phyloP scores from a whole-genome alignment of 2,329 filamentous ascomycete species.

The Sclerotinia sclerotiorum region DNA sequence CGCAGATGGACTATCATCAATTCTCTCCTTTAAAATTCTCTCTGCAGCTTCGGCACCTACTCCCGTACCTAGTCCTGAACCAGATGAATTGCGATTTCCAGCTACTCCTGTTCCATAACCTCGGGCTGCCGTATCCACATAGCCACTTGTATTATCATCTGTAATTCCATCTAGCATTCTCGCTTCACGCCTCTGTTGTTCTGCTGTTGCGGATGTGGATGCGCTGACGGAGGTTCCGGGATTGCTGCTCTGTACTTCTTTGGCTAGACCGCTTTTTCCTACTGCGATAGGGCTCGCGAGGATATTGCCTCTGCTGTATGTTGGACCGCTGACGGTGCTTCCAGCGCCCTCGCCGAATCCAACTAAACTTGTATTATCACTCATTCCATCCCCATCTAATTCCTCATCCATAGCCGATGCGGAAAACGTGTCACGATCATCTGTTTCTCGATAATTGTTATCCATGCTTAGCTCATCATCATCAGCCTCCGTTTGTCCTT shows the following conservation, averaged over 20 bases:
- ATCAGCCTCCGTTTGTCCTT: constrained; percentile 52
- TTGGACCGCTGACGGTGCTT: constrained; percentile 78
- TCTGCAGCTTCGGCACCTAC: constrained; percentile 56
- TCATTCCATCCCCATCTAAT: constrained; percentile 58
- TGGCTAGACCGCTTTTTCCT: constrained; percentile 36
- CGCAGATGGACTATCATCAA: constrained; percentile 50
- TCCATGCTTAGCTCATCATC: constrained; percentile 50
- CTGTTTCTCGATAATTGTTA: constrained; percentile 53
- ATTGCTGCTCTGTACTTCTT: constrained; percentile 29
- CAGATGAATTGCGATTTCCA: constrained; percentile 18
- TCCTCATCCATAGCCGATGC: constrained; percentile 50
- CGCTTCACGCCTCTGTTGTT: constrained; percentile 58
- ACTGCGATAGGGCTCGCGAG: constrained; percentile 41
- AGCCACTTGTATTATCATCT: constrained; percentile 56
- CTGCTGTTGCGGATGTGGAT: constrained; percentile 36
- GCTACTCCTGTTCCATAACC: constrained; percentile 33
- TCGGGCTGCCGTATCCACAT: constrained; percentile 61
- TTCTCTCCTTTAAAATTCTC: constrained; percentile 60
- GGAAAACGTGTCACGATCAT: constrained; percentile 44
- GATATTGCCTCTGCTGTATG: constrained; percentile 55
- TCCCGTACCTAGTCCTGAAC: constrained; percentile 21
- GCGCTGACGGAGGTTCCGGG: constrained; percentile 31
- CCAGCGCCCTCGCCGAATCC: constrained; percentile 91
- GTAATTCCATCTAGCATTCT: constrained; percentile 65
- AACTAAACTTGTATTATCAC: constrained; percentile 83